Conservation (phyloP, 1,284 basidiomycete genomes). For the Golubevia sp. region DNA sequence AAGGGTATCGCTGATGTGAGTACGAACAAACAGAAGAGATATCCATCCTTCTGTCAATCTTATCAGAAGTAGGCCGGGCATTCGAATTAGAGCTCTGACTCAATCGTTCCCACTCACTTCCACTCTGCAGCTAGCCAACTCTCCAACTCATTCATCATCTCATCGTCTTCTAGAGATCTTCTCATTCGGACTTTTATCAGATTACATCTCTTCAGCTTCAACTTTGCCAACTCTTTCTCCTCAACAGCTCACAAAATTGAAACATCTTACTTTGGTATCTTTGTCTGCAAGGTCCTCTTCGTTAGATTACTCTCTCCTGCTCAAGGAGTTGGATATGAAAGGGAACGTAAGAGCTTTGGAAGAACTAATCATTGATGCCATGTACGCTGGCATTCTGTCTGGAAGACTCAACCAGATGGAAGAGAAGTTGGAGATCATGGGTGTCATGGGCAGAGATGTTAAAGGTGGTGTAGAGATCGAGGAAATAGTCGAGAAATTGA, state of each 20-base stretch:
- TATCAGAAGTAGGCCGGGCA: too few species aligned
- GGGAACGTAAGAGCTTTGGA: slow-evolving; percentile 70
- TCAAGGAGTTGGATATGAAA: slow-evolving; percentile 17
- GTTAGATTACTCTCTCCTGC: slow-evolving; percentile 20
- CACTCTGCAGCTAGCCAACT: slow-evolving; percentile 26
- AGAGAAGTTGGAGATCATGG: slow-evolving; percentile 83
- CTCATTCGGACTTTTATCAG: slow-evolving; percentile 80
- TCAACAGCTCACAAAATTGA: slow-evolving; percentile 81
- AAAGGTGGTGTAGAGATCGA: slow-evolving; percentile 43
- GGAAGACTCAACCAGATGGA: slow-evolving; percentile 90
- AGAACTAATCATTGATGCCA: slow-evolving; percentile 91
- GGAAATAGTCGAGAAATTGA: too few species aligned
- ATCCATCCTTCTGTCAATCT: too few species aligned
- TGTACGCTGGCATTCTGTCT: slow-evolving; percentile 83
- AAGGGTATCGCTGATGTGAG: slow-evolving; percentile 79
- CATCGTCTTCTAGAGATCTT: slow-evolving; percentile 77
- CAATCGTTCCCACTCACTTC: not conserved
- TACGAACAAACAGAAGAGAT: not conserved
- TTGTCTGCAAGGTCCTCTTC: slow-evolving; percentile 17
- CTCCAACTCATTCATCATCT: slow-evolving; percentile 12
- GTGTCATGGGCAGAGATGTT: slow-evolving; percentile 85
- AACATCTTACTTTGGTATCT: slow-evolving; percentile 85
- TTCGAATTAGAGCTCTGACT: not conserved
- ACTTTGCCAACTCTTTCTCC: slow-evolving; percentile 66
- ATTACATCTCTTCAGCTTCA: slow-evolving; percentile 66